A percentile compares a stretch with the other conserved stretches of the same genome.
These are phyloP conservation scores for Candida glaebosa DNA, from an alignment of 805 yeast species.

Conservation along the genomic window DNA sequence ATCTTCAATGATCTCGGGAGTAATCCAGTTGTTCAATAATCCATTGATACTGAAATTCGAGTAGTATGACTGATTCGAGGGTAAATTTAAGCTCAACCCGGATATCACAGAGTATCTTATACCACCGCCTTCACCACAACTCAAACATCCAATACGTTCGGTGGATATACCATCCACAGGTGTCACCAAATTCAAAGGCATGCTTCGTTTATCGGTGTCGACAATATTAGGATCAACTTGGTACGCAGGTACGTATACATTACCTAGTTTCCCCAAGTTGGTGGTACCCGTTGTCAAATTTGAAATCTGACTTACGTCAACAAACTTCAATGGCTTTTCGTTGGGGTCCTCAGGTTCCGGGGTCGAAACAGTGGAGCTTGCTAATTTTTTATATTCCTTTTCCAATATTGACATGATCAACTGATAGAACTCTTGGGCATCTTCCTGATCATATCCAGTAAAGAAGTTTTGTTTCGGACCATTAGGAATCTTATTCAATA, in stretches of 20 bases:
- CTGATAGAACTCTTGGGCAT: slow-evolving; percentile 95
- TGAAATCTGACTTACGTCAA: slow-evolving; percentile 19
- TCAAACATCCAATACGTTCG: slow-evolving; percentile 84
- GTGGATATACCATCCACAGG: slow-evolving; percentile 91
- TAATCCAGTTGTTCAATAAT: slow-evolving; percentile 62
- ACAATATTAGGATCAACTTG: slow-evolving; percentile 72
- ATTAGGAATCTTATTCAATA: slow-evolving; percentile 67
- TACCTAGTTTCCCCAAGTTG: slow-evolving; percentile 55
- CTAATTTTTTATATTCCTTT: slow-evolving; percentile 42
- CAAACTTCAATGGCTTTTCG: slow-evolving; percentile 14
- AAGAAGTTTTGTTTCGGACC: slow-evolving; percentile 77
- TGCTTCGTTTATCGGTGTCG: slow-evolving; percentile 41
- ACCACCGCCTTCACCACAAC: slow-evolving; percentile 94
- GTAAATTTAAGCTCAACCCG: slow-evolving; percentile 70
- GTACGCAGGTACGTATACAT: slow-evolving; percentile 65
- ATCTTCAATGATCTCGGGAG: slow-evolving; percentile 84
- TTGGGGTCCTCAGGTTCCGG: slow-evolving; percentile 21
- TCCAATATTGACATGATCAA: slow-evolving; percentile 66
- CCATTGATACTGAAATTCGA: slow-evolving; percentile 41
- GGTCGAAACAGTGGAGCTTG: slow-evolving; percentile 18
- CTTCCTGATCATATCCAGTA: slow-evolving; percentile 88
- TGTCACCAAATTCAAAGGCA: slow-evolving; percentile 60
- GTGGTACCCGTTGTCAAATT: slow-evolving; percentile 37
- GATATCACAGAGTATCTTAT: slow-evolving; percentile 76
- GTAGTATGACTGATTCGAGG: slow-evolving; percentile 35